phyloP scores from a whole-genome alignment of 163 green algal species.

The Scenedesmus sp. region DNA sequence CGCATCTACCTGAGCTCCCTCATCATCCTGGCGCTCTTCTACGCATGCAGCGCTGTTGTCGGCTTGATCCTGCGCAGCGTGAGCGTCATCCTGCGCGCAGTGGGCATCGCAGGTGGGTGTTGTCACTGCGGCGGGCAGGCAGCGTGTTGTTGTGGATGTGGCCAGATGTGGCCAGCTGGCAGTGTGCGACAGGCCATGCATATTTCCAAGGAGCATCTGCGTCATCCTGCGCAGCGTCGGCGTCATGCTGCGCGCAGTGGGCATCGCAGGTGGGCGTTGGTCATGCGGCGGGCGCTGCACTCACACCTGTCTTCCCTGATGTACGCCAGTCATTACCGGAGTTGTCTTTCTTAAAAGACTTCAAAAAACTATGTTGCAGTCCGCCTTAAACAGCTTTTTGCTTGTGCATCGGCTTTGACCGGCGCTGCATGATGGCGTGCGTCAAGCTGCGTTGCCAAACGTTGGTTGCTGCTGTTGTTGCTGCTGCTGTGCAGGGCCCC shows the following conservation, averaged over 20 bases:
- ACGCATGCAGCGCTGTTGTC: constrained; percentile 29
- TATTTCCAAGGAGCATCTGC: too few relatives aligned
- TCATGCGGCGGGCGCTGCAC: too few relatives aligned
- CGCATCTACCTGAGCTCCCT: constrained; percentile 50
- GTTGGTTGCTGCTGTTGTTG: background rate
- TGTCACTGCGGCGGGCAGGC: too few relatives aligned
- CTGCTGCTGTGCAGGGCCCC: background rate
- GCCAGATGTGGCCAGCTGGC: too few relatives aligned
- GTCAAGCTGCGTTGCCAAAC: background rate
- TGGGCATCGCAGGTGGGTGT: constrained; percentile 6
- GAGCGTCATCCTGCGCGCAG: constrained; percentile 10
- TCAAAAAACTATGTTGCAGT: too few relatives aligned
- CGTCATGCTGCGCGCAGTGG: constrained; percentile 5
- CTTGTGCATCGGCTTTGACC: too few relatives aligned
- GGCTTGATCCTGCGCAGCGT: constrained; percentile 18
- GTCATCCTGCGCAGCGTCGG: constrained; percentile 2
- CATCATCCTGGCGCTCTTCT: constrained; percentile 47
- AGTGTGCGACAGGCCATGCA: too few relatives aligned
- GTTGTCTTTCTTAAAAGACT: too few relatives aligned
- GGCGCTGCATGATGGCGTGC: too few relatives aligned
- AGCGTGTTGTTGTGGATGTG: too few relatives aligned
- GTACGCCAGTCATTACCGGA: too few relatives aligned
- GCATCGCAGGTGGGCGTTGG: background rate
- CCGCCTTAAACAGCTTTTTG: too few relatives aligned
- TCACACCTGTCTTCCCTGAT: background rate